A percentile compares a stretch with the other conserved stretches of the same genome.
Conservation (phyloP, 2,329 filamentous ascomycete genomes). For the Rhytidhysteron rufulum region DNA sequence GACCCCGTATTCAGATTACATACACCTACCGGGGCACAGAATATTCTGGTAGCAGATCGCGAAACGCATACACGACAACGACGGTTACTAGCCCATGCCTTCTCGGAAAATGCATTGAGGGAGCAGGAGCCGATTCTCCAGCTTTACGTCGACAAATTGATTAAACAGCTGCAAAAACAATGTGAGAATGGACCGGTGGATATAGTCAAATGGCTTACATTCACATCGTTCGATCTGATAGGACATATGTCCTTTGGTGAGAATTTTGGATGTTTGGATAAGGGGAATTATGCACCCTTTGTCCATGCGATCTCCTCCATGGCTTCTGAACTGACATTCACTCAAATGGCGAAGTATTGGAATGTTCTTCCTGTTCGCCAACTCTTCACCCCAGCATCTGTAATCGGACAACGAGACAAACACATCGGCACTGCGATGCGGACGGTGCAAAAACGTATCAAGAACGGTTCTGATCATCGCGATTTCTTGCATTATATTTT, state of each 20-base stretch:
- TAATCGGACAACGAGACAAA: constrained; percentile 6
- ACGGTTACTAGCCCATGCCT: constrained; percentile 6
- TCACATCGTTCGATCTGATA: constrained; percentile 12
- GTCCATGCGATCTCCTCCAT: constrained; percentile 13
- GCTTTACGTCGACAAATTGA: constrained; percentile 6
- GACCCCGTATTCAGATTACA: too few relatives aligned
- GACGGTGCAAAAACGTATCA: constrained; percentile 9
- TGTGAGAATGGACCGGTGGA: constrained; percentile 5
- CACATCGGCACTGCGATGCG: constrained; percentile 8
- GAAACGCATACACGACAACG: constrained; percentile 9
- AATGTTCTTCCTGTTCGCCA: too few relatives aligned
- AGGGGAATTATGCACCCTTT: constrained; percentile 12
- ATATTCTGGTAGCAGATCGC: too few relatives aligned
- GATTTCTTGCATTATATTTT: constrained; percentile 19
- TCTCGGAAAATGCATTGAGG: constrained; percentile 7
- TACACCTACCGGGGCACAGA: too few relatives aligned
- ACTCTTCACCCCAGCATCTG: too few relatives aligned
- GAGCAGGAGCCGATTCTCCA: constrained; percentile 10
- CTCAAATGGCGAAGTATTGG: too few relatives aligned
- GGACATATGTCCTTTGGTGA: constrained; percentile 20
- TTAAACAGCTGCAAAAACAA: constrained; percentile 3
- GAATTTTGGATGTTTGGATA: constrained; percentile 16
- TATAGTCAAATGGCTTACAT: constrained; percentile 10
- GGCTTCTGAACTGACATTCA: constrained; percentile 7
- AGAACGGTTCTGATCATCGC: constrained; percentile 9